phyloP scores from a whole-genome alignment of 805 yeast genomes.

The Cyberlindnera galapagoensis region DNA sequence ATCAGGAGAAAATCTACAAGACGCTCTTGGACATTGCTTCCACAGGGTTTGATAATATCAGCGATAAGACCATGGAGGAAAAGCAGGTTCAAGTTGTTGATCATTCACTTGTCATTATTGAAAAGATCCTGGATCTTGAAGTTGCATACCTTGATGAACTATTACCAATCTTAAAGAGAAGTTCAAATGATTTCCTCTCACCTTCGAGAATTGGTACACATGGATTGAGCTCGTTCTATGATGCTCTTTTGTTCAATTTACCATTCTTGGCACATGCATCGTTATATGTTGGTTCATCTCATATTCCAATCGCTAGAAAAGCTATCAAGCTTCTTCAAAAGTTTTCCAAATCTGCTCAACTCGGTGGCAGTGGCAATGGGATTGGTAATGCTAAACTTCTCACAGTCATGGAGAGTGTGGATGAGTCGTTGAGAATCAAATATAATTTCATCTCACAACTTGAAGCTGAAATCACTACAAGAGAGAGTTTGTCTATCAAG shows the following conservation, averaged over 20 bases:
- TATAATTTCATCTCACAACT: conserved; percentile 67
- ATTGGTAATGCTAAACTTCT: conserved; percentile 54
- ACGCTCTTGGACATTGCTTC: conserved; percentile 51
- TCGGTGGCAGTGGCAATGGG: conserved; percentile 27
- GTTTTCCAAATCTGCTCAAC: conserved; percentile 44
- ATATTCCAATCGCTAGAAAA: conserved; percentile 41
- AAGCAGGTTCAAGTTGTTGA: conserved; percentile 31
- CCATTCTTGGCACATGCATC: conserved; percentile 70
- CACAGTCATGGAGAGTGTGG: conserved; percentile 65
- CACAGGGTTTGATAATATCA: conserved; percentile 52
- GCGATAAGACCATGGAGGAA: conserved; percentile 31
- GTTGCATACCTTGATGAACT: conserved; percentile 51
- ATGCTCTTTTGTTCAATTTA: conserved; percentile 65
- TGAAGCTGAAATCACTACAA: conserved; percentile 36
- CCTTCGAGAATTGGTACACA: conserved; percentile 42
- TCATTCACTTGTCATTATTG: conserved; percentile 38
- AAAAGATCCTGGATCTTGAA: conserved; percentile 45
- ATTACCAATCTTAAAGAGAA: conserved; percentile 41
- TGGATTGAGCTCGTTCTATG: conserved; percentile 60
- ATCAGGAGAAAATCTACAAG: conserved; percentile 49
- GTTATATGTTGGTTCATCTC: conserved; percentile 59
- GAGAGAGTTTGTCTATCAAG: conserved; percentile 42
- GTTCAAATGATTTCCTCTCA: conserved; percentile 22
- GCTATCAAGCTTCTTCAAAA: conserved; percentile 48
- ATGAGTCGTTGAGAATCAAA: conserved; percentile 71